Evolutionary conservation across 2,329 filamentous ascomycete genomes (phyloP).

Genomic region (Epichloe elymi): DNA sequence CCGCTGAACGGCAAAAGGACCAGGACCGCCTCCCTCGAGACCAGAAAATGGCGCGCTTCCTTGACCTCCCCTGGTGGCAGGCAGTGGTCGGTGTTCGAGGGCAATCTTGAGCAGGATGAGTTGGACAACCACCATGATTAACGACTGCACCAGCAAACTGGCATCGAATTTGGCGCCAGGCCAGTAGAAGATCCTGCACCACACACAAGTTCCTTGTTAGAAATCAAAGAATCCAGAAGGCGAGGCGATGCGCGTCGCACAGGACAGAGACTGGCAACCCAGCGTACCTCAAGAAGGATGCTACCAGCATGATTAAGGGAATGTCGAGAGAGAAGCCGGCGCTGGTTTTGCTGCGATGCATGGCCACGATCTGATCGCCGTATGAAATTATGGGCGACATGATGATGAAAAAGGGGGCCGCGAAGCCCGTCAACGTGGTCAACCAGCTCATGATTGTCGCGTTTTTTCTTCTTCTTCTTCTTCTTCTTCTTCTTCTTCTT

Average conservation of each 20-base stretch:
- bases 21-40: constrained; percentile 24
- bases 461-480: not conserved
- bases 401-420: constrained; percentile 51
- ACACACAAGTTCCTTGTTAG: not conserved
- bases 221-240: no score
- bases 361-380: constrained; percentile 51
- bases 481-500: not conserved
- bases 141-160: constrained; percentile 49
- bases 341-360: constrained; percentile 50
- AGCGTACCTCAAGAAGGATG: constrained; percentile 48
- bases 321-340: constrained; percentile 60
- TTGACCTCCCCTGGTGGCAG: constrained; percentile 47
- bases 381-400: constrained; percentile 52
- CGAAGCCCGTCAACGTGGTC: constrained; percentile 36
- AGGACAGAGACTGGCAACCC: not conserved
- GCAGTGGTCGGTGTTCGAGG: constrained; percentile 50
- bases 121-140: constrained; percentile 54
- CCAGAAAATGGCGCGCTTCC: constrained; percentile 50
- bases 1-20: constrained; percentile 28
- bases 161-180: constrained; percentile 52
- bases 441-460: constrained; percentile 27
- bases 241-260: not conserved
- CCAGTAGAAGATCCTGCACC: constrained; percentile 53
- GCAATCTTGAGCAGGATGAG: constrained; percentile 52
- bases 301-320: constrained; percentile 58